Evolutionary conservation across 1,139 yeast species (phyloP), one percentile per base, ranked within the genome.

Genomic region (Entelexis sorbosivorans): DNA sequence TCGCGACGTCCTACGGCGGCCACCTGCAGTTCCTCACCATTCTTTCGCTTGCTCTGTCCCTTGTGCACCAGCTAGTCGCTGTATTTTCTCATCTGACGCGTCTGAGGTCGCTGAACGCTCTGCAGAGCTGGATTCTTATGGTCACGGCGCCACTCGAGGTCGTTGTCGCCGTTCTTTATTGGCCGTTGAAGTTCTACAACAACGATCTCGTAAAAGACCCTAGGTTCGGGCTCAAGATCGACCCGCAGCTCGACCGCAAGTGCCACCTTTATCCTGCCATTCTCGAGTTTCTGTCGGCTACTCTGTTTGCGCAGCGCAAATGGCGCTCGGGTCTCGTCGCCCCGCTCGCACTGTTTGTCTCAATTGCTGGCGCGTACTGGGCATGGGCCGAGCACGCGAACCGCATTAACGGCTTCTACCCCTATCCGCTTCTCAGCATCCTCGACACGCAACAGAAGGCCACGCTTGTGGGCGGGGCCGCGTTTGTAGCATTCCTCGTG

Each of bases 1-100:
- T 54, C 11, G 49, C 54, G 26, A 32, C 50, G 24, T 52, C 59
- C 28, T 60, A 56, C 46, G 66, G 66, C 17, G 61, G 64, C 16
- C 66, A 64, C 42, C 61, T 60, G 54, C 66, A 64, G 54, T 66
- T 61, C 53, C 58, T 66, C 49, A 66, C 69, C 38, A 63, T 61
- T 44, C 58, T 66, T 33, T 65, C 67, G 16, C 57, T 65, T 22
- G 44, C 50, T 26, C 54, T 57, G 26, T 54, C 67, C 13, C 49
- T 59, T 20, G 35, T 59, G 26, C 64, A 59, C 24, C 66, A 63
- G 49, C 31, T 51, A 6, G 49, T 63, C n/a, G 63, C 65, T 7
- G 43, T 63, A 8, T 19, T 60, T 19, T 60, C 63, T n/a, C 58
- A 53, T n/a, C 39, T 63, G 38, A 57, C 61, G 19, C 58, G 59